Evolutionary conservation across 495 filamentous ascomycete genomes (phyloP), one percentile per base, ranked within the genome.

Genomic region (Talaromyces nanjingensis): DNA sequence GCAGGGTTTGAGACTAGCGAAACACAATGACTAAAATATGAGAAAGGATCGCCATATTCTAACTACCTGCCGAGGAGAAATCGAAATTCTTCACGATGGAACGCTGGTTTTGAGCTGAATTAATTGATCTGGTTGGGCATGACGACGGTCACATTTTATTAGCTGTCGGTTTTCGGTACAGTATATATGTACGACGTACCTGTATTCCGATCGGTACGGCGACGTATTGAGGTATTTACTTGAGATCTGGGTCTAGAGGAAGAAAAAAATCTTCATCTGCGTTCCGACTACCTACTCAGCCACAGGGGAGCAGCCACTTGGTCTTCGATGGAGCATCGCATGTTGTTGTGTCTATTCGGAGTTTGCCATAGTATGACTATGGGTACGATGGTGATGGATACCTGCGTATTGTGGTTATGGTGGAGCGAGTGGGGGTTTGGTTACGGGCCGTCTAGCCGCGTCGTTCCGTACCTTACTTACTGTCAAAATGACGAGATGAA

Each of bases 391-490:
- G 47, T 18, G 18, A 14, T 24, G 49, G 18, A 22, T 54, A 54
- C 18, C 18, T 54, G 24, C 49, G 49, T 54, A 22, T 54, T 54
- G 49, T 54, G 49, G 49, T 54, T 54, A 18, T 22, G 47, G 52
- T 54, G 52, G 53, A 27, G 53, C 16, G 4, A n/a, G 22, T 56
- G 53, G 27, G 20, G 53, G 22, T 12, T 27, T 56, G 53, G 53
- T 56, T 56, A 24, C 53, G 53, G 53, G 20, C 53, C 53, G 22
- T 56, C 53, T 56, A 56, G 12, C 53, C 53, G 53, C 53, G 29
- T 16, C 53, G 53, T 29, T 27, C 53, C 53, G 53, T 56, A 56
- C 53, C 53, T 25, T 56, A 56, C 53, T 56, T 56, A 14, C 20
- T 16, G 12, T 29, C 22, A 8, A 27, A 27, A 4, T 27, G 27